Percentiles rank a stretch among this genome's conserved stretches.
Conservation (phyloP, 768 basidiomycete species). For the Lyophyllum semitale region DNA sequence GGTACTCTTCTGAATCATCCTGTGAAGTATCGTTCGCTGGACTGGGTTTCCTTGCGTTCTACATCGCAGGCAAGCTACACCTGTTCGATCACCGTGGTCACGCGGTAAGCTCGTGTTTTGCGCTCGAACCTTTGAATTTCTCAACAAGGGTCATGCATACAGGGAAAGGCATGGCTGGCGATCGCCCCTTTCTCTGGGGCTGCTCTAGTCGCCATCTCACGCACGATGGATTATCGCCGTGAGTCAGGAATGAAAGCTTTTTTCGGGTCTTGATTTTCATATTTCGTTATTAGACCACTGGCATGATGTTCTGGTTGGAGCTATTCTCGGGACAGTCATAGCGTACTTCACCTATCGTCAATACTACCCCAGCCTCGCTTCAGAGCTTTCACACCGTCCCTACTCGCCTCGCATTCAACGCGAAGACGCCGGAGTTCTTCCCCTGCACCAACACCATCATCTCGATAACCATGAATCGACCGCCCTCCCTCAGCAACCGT, state of each 20-base stretch:
- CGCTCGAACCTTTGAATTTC: background rate
- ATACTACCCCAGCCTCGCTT: slow-evolving; percentile 77
- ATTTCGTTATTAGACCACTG: slow-evolving; percentile 68
- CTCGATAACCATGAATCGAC: slow-evolving; percentile 13
- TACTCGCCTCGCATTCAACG: slow-evolving; percentile 66
- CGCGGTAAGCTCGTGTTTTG: slow-evolving; percentile 42
- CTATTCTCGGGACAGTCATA: slow-evolving; percentile 68
- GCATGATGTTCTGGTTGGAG: slow-evolving; percentile 87
- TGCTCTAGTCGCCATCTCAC: slow-evolving; percentile 75
- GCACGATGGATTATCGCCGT: slow-evolving; percentile 94
- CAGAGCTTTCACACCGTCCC: slow-evolving; percentile 66
- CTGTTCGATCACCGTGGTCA: slow-evolving; percentile 84
- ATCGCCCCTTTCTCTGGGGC: slow-evolving; percentile 78
- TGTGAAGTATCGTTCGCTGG: slow-evolving; percentile 86
- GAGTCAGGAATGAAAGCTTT: slow-evolving; percentile 26
- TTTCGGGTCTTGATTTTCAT: background rate
- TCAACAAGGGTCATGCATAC: slow-evolving; percentile 15
- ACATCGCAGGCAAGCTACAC: slow-evolving; percentile 90
- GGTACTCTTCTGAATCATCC: background rate
- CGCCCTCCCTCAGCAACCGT: slow-evolving; percentile 16
- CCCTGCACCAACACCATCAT: slow-evolving; percentile 28
- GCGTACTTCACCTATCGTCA: slow-evolving; percentile 81
- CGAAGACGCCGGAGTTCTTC: slow-evolving; percentile 44
- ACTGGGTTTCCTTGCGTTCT: slow-evolving; percentile 84
- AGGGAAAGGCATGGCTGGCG: slow-evolving; percentile 85